Base-by-base conservation (phyloP, 805 yeast genomes). In the Wickerhamiella occidentalis region DNA sequence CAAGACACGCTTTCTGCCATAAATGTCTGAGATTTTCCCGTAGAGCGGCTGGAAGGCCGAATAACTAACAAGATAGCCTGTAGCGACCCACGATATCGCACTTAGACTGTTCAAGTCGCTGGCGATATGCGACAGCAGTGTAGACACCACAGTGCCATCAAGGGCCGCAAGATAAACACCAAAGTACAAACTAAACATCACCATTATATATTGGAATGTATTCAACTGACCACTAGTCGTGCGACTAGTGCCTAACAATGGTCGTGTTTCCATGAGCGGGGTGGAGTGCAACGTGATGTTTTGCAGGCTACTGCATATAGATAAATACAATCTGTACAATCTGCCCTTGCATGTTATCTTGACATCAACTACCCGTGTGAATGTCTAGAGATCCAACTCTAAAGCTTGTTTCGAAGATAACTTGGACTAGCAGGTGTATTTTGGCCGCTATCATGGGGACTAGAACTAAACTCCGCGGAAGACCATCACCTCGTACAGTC, bases 31-130 rank as follows among this genome's bases (percentile, higher is more conserved):
- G 30, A 82, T 66, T 51, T 80, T 76, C 3, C 90, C 92, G 49
- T 78, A 80, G 21, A 83, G 61, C 0, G 87, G 88, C 63, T 82
- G 88, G 62, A 81, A 80, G 1, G 84, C 83, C 2, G 85, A 75
- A 52, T 77, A 78, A 1, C 88, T 79, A 25, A 84, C 64, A 29
- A 84, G 67, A 49, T 81, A 78, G 1, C 84, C 74, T 0, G 87
- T 77, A 4, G 87, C 86, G 2, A 82, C 80, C 88, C 90, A 82
- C 2, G 78, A 65, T 5, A 76, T 66, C 13, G 71, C 58, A 18
- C 71, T 68, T 30, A 78, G 68, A 43, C 75, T 76, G 45, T 76
- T 64, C 59, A 80, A 70, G 21, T 77, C 78, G 6, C 78, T 71
- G 22, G 83, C 82, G 40, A 80, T 79, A 26, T 73, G 71, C 40